These are phyloP conservation scores for Omphalotus olearius DNA, from an alignment of 1,284 basidiomycete species.

Conservation along the genomic window DNA sequence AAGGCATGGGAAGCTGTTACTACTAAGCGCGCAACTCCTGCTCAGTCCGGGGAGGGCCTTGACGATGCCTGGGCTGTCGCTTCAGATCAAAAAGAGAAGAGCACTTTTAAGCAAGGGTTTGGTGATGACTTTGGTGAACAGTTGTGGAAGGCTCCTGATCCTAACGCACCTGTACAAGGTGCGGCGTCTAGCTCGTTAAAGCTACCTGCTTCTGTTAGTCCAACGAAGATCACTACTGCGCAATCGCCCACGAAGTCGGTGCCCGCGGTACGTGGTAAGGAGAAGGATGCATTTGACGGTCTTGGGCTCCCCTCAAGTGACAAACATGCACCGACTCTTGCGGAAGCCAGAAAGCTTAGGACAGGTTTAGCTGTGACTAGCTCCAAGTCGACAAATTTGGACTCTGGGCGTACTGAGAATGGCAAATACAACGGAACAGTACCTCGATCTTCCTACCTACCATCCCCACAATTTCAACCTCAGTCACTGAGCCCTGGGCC, in stretches of 20 bases:
- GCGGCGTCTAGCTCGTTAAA: conserved; percentile 20
- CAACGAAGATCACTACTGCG: conserved; percentile 13
- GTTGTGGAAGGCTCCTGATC: conserved; percentile 47
- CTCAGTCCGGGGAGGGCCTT: conserved; percentile 14
- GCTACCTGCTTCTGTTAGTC: conserved; percentile 12
- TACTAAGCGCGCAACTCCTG: conserved; percentile 21
- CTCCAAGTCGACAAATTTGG: conserved; percentile 21
- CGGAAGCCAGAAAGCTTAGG: conserved; percentile 66
- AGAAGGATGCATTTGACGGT: conserved; percentile 75
- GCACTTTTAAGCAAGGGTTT: conserved; percentile 29
- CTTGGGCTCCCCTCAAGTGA: conserved; percentile 49
- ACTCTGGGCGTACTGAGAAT: conserved; percentile 20
- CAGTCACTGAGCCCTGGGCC: conserved; percentile 24
- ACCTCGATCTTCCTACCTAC: conserved; percentile 34
- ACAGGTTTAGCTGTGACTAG: conserved; percentile 57
- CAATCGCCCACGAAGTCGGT: conserved; percentile 17
- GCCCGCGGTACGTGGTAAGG: conserved; percentile 23
- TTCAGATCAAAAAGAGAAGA: conserved; percentile 20
- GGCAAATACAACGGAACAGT: conserved; percentile 14
- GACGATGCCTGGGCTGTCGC: conserved; percentile 48
- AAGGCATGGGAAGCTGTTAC: conserved; percentile 47
- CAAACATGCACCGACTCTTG: conserved; percentile 58
- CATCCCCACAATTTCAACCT: conserved; percentile 28
- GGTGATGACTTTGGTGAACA: conserved; percentile 57
- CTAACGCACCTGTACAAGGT: conserved; percentile 22